phyloP scores from a whole-genome alignment of 371 early-diverging fungal species.

The Batkoa obscura region DNA sequence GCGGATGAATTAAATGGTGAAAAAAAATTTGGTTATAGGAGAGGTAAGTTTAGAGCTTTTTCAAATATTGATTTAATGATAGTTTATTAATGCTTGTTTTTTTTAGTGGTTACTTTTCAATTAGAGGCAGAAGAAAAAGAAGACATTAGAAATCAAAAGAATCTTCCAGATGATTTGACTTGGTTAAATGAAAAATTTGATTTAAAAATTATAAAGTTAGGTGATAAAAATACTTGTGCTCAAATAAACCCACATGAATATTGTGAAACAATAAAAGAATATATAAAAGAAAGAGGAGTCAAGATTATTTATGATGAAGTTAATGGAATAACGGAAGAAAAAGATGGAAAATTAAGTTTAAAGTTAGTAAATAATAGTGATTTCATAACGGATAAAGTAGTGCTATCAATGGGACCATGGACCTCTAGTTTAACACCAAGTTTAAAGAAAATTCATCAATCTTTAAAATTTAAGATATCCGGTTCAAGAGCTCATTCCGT shows the following conservation, averaged over 20 bases:
- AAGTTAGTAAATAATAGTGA: too few relatives aligned
- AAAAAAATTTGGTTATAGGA: constrained; percentile 32
- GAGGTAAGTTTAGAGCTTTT: constrained; percentile 9
- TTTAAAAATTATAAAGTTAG: constrained; percentile 21
- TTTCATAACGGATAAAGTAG: too few relatives aligned
- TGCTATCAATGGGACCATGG: constrained; percentile 27
- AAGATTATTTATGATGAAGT: constrained; percentile 9
- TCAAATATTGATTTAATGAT: not conserved
- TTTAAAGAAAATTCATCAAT: constrained; percentile 6
- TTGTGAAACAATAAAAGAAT: not conserved
- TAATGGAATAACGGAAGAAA: not conserved
- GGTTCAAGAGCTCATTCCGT: constrained; percentile 24
- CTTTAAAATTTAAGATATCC: constrained; percentile 14
- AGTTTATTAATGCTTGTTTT: not conserved
- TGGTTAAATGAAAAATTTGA: constrained; percentile 21
- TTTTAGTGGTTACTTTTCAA: constrained; percentile 13
- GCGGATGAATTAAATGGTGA: constrained; percentile 28
- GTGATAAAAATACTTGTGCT: constrained; percentile 25
- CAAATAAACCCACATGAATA: constrained; percentile 21
- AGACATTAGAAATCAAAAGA: not conserved
- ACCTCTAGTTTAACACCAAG: constrained; percentile 11
- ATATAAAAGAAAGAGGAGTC: constrained; percentile 11
- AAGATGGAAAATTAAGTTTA: too few relatives aligned
- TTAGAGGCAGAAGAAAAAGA: constrained; percentile 9
- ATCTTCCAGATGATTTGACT: constrained; percentile 3